Base-by-base conservation (phyloP, 192 early-diverging fungal species). In the Oehlia diaphana region DNA sequence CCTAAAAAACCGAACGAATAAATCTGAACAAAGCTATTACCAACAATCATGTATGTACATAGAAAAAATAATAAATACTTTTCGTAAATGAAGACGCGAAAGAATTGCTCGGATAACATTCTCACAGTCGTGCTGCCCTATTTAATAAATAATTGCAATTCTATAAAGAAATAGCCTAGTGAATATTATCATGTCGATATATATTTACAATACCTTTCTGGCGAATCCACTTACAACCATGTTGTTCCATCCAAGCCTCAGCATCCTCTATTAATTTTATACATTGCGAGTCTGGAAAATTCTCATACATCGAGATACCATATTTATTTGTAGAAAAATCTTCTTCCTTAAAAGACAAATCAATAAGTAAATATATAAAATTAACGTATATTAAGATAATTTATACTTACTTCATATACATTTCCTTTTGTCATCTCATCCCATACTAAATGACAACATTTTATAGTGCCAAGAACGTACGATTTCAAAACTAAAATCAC, bases 241-340 rank as follows among this genome's bases (percentile, higher is more conserved):
- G 13, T 7, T 33, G 21, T 28, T 81, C 81, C 80, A 84, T 79
- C 85, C 85, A 86, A 9, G 72, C 58, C 33, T 84, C 81, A 9
- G 85, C 85, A 21, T 79, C 76, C 72, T 83, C 85, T 33, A 86
- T 23, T 76, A 84, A 74, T 14, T 80, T 76, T 9, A 89, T 31
- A 53, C 82, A 62, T 28, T 80, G 70, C 4, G 85, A 73, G 12
- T 81, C 71, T 1, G 86, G 82, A 63, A 81, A 83, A 53, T 84
- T 78, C 65, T 89, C 88, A 42, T 82, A 82, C 2, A 91, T 77
- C 14, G 85, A 82, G 0, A 88, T 77, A 0, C 86, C 87, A 82
- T 88, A 91, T 67, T 83, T 79, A 80, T 89, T 91, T 26, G 86
- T 84, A 31, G 87, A 87, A 77, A 91, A 91, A 77, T 91, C 90